Evolutionary conservation across 2,329 filamentous ascomycete genomes (phyloP), one percentile per base, ranked within the genome.

Genomic region (Chrysosporium keratinophilum): DNA sequence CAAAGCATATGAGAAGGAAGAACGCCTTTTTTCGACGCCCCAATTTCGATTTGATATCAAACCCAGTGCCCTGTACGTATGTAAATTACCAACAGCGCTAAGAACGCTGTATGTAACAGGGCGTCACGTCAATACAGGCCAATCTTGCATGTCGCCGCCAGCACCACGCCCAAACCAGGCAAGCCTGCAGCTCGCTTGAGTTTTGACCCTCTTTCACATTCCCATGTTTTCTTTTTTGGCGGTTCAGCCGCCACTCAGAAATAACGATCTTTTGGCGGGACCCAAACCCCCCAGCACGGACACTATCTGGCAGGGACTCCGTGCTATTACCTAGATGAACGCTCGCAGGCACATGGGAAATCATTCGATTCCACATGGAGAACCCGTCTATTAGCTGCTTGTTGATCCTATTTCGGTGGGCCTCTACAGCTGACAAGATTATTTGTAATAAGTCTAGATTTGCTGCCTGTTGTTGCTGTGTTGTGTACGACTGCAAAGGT

Each of bases 151-250:
- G 20, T 9, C 15, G 35, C 23, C 2, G 49, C n/a, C 23, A 6
- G 28, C 44, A 37, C 51, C 48, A 54, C 11, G 3, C 44, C 35
- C 5, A 5, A 54, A 23, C 1, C 2, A 34, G 51, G 10, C 45
- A 42, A 43, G 45, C 34, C 3, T 23, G 5, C 37, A 23, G 7
- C 44, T 40, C 43, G 39, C 34, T 14, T 45, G 52, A 44, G 20
- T 43, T 45, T 50, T 33, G 47, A 28, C 19, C 46, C 40, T 39
- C 33, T 7, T 28, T 28, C 23, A 4, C 23, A 4, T 28, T 39
- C 40, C 52, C 52, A 40, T 54, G 12, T 48, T 57, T 57, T 54
- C 47, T 51, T 57, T 51, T 57, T 54, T 54, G 55, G 55, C 55
- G 51, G 55, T 54, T 57, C 55, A 54, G 52, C 55, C 55, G 51